Conservation (phyloP, 106 monocot genomes). For the Narthecium ossifragum region DNA sequence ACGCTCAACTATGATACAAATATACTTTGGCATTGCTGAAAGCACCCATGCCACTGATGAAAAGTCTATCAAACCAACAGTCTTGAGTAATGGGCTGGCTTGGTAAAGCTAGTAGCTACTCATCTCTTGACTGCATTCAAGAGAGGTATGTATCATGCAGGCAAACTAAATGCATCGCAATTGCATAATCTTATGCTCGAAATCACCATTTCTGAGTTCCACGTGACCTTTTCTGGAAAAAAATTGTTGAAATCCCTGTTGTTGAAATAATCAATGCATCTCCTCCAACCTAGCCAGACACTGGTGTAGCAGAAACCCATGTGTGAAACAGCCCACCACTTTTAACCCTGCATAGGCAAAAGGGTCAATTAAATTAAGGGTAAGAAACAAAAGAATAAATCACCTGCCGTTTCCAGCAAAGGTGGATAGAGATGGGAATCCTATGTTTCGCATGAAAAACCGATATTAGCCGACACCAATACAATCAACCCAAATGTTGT, state of each 20-base stretch:
- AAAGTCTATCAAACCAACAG: too few relatives aligned
- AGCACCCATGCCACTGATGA: too few relatives aligned
- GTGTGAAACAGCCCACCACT: conserved; percentile 20
- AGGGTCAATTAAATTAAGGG: neutral
- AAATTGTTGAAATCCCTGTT: neutral
- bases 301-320: conserved; percentile 38
- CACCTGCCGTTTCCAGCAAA: neutral
- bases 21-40: too few relatives aligned
- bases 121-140: too few relatives aligned
- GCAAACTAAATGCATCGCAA: neutral
- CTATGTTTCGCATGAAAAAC: neutral
- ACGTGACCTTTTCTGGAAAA: neutral
- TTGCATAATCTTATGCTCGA: too few relatives aligned
- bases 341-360: conserved; percentile 33
- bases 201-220: neutral
- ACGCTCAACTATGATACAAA: too few relatives aligned
- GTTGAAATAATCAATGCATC: neutral
- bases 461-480: neutral
- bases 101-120: too few relatives aligned
- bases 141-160: too few relatives aligned
- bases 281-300: neutral
- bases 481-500: neutral
- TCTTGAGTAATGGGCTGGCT: too few relatives aligned
- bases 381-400: neutral
- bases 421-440: neutral